phyloP scores from a whole-genome alignment of 2,329 filamentous ascomycete species.

The Alternaria tenuissima region DNA sequence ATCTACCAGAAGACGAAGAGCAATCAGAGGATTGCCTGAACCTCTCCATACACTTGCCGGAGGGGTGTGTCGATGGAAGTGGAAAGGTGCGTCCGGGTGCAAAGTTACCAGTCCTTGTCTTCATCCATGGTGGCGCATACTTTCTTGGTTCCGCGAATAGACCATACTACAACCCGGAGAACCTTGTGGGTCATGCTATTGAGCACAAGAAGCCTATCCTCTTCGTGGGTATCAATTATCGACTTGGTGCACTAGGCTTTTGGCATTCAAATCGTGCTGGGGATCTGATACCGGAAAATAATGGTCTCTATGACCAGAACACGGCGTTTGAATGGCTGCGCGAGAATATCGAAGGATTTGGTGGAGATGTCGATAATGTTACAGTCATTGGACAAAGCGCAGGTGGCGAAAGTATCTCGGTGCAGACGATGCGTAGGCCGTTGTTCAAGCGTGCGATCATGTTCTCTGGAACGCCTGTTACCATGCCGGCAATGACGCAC shows the following conservation, averaged over 20 bases:
- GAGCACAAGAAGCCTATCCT: slow-evolving; percentile 14
- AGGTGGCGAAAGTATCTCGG: slow-evolving; percentile 46
- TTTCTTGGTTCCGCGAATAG: slow-evolving; percentile 59
- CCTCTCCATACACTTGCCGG: slow-evolving; percentile 37
- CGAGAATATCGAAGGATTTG: slow-evolving; percentile 46
- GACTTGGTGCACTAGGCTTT: slow-evolving; percentile 37
- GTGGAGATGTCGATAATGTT: slow-evolving; percentile 37
- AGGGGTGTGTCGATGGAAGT: slow-evolving; percentile 55
- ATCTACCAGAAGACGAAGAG: slow-evolving; percentile 25
- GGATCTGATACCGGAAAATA: slow-evolving; percentile 33
- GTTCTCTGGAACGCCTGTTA: slow-evolving; percentile 24
- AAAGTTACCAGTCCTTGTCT: slow-evolving; percentile 59
- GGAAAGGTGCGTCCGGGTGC: slow-evolving; percentile 13
- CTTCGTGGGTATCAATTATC: slow-evolving; percentile 30
- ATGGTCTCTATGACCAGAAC: slow-evolving; percentile 44
- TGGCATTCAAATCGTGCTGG: slow-evolving; percentile 56
- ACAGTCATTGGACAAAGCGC: slow-evolving; percentile 13
- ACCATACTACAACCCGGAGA: slow-evolving; percentile 59
- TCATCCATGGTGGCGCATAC: slow-evolving; percentile 63
- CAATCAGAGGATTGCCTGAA: slow-evolving; percentile 56
- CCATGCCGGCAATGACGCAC: slow-evolving; percentile 24
- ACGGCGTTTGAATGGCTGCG: slow-evolving; percentile 49
- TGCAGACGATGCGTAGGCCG: slow-evolving; percentile 18
- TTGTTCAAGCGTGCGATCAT: slow-evolving; percentile 26
- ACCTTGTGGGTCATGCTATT: slow-evolving; percentile 17